Conservation (phyloP, 2,329 filamentous ascomycete species). For the Fusarium heterosporum region DNA sequence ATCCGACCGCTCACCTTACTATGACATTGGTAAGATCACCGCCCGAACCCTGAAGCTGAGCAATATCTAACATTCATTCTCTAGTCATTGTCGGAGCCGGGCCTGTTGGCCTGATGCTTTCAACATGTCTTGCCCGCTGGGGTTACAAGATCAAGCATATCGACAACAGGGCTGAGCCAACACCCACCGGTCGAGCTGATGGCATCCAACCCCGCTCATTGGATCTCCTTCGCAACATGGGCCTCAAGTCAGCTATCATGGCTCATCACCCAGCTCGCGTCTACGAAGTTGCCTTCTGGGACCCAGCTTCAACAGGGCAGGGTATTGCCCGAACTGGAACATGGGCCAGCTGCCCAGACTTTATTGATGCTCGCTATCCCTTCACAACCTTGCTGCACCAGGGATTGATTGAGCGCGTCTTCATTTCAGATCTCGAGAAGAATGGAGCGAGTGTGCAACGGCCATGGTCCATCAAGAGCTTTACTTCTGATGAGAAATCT, state of each 20-base stretch:
- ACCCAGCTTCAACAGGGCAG: constrained; percentile 65
- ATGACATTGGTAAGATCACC: constrained; percentile 58
- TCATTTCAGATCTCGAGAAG: constrained; percentile 73
- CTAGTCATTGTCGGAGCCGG: constrained; percentile 88
- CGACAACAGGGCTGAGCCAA: constrained; percentile 88
- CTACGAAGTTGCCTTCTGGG: constrained; percentile 81
- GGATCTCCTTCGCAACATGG: constrained; percentile 89
- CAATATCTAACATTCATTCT: constrained; percentile 36
- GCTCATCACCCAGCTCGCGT: constrained; percentile 87
- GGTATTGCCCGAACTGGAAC: constrained; percentile 75
- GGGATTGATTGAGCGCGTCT: constrained; percentile 76
- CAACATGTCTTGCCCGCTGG: constrained; percentile 89
- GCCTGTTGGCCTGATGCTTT: constrained; percentile 87
- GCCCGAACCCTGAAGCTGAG: background rate
- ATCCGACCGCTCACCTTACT: constrained; percentile 47
- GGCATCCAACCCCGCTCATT: constrained; percentile 92
- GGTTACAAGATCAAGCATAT: constrained; percentile 96
- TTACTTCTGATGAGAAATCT: constrained; percentile 66
- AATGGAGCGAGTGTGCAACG: constrained; percentile 71
- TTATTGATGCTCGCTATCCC: constrained; percentile 78
- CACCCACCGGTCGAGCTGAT: constrained; percentile 86
- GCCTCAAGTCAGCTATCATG: constrained; percentile 89
- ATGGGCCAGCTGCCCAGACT: constrained; percentile 90
- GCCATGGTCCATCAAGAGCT: constrained; percentile 73
- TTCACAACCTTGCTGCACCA: constrained; percentile 79